Base-by-base conservation (phyloP, 306 rosid genomes). In the Ormosia emarginata region DNA sequence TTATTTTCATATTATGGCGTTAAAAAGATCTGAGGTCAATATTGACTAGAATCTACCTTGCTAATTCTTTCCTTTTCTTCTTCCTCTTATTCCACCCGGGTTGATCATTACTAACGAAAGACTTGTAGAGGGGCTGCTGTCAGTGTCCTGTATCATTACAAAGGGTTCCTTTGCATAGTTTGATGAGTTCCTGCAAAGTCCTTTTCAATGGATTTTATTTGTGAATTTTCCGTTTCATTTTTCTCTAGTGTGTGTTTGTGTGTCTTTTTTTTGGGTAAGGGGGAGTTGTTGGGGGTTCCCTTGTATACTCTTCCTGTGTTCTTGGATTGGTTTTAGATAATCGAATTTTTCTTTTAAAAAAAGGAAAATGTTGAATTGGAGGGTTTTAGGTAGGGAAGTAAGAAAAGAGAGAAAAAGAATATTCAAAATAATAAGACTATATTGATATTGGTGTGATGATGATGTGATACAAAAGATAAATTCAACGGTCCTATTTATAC, bases 131-230 rank as follows among this genome's bases (percentile, higher is more conserved):
- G 68, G 17, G 58, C 59, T 40, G 18, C 57, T 39, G 40, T 36
- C 14, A 17, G 66, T 66, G 29, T 39, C 67, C 36, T 36, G 29
- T 67, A 30, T 65, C 73, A 36, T 24, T 13, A 14, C 18, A 2
- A 24, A 77, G 81, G 76, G 43, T 56, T 66, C 69, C 65, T 37
- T 63, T 81, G 61, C 67, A 52, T 32, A 24, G 71, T 41, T 67
- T 70, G 44, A n/a, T 29, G 71, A 34, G 64, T 44, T 79, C 15
- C 74, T 59, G 32, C 67, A 6, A 47, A 58, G 77, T 67, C 62
- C 65, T 17, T 77, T 62, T 30, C 13, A 12, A 52, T 14, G n/a
- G 53, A 7, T 18, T 33, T 29, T 29, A 8, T 43, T 17, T 34
- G 4, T 82, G 34, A 7, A 41, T 18, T 78, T 70, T 66, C 24